Conservation (phyloP, 768 basidiomycete species). For the Russula emetica region DNA sequence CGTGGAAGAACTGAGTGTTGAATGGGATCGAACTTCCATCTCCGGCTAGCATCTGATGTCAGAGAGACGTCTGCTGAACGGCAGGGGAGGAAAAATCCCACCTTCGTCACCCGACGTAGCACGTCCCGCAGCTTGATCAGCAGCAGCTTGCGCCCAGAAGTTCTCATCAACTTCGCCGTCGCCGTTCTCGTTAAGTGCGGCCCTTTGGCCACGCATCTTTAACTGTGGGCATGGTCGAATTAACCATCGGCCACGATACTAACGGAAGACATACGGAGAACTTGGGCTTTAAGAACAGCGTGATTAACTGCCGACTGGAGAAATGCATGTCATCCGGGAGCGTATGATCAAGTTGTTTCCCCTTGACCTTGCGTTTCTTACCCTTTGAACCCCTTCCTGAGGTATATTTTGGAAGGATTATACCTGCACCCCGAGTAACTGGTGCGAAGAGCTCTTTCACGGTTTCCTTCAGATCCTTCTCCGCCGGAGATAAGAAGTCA, state of each 20-base stretch:
- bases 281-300: constrained; percentile 93
- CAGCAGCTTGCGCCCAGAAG: constrained; percentile 96
- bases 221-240: constrained; percentile 46
- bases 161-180: constrained; percentile 93
- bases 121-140: constrained; percentile 66
- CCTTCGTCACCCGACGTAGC: constrained; percentile 57
- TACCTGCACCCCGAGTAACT: constrained; percentile 63
- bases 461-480: constrained; percentile 56
- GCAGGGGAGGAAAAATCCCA: constrained; percentile 30
- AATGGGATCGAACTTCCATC: constrained; percentile 69
- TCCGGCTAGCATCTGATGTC: constrained; percentile 31
- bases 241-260: neutral
- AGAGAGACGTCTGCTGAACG: neutral
- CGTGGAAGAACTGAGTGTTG: constrained; percentile 96
- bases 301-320: constrained; percentile 81
- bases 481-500: constrained; percentile 63
- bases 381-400: constrained; percentile 37
- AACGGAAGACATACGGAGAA: constrained; percentile 62
- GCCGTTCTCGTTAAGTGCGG: constrained; percentile 49
- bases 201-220: constrained; percentile 78
- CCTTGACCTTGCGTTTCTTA: constrained; percentile 47
- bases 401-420: constrained; percentile 49
- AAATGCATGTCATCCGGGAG: constrained; percentile 99
- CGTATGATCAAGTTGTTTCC: constrained; percentile 68
- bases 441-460: constrained; percentile 74